These are phyloP conservation scores for Sclerotinia minor DNA, from an alignment of 2,329 filamentous ascomycete genomes.

Conservation along the genomic window DNA sequence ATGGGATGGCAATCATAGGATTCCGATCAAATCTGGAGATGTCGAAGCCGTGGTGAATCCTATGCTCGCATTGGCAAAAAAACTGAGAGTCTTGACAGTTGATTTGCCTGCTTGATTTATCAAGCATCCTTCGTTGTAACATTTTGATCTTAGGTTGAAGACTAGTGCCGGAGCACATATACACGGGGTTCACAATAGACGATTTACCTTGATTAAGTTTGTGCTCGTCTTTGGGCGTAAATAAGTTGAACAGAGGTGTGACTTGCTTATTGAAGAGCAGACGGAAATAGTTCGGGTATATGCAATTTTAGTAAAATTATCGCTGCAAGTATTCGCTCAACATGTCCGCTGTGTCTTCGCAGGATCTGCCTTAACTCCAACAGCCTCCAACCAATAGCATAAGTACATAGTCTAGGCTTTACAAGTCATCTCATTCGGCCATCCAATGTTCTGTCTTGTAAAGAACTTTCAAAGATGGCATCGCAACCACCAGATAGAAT, in stretches of 20 bases:
- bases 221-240: neutral
- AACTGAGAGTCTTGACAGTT: slow-evolving; percentile 19
- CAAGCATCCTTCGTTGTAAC: neutral
- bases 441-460: neutral
- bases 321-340: slow-evolving; percentile 2
- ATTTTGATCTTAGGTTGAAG: neutral
- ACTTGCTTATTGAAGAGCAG: neutral
- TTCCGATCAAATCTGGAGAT: slow-evolving; percentile 68
- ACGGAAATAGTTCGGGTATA: neutral
- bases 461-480: neutral
- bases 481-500: neutral
- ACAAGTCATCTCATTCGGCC: neutral
- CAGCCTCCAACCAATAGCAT: neutral
- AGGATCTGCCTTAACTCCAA: slow-evolving; percentile 1
- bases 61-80: slow-evolving; percentile 41
- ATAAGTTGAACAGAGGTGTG: neutral
- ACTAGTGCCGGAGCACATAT: neutral
- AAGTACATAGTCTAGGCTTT: neutral
- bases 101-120: slow-evolving; percentile 3
- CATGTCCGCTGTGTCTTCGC: neutral
- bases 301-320: neutral
- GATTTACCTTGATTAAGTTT: neutral
- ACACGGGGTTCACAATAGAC: neutral
- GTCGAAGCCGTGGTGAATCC: slow-evolving; percentile 57
- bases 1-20: slow-evolving; percentile 71